phyloP scores from a whole-genome alignment of 192 early-diverging fungal species.

The Umbelopsis vinacea region DNA sequence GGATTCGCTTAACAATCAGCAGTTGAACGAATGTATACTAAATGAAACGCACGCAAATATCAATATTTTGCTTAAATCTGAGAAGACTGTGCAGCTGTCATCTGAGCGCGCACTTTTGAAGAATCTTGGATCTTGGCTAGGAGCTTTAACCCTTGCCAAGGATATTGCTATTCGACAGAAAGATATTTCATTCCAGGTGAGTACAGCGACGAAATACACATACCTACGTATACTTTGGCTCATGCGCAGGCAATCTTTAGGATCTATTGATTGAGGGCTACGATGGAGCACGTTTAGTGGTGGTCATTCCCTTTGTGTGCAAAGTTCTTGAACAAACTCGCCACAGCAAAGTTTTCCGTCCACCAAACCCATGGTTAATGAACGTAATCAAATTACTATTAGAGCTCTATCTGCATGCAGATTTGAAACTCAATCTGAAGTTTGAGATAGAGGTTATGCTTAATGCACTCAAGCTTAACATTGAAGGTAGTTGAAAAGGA shows the following conservation, averaged over 20 bases:
- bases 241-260: conserved; percentile 35
- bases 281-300: conserved; percentile 80
- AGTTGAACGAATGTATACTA: conserved; percentile 73
- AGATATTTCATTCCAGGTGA: conserved; percentile 87
- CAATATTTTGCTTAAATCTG: conserved; percentile 84
- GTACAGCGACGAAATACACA: neutral
- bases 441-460: conserved; percentile 98
- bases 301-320: conserved; percentile 97
- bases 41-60: conserved; percentile 91
- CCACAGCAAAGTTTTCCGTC: conserved; percentile 87
- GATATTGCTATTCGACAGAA: conserved; percentile 96
- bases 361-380: conserved; percentile 99
- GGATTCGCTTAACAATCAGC: conserved; percentile 68
- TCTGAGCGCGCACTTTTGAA: conserved; percentile 88
- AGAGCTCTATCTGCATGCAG: conserved; percentile 91
- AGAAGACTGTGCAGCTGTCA: conserved; percentile 84
- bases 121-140: conserved; percentile 97
- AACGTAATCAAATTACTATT: conserved; percentile 88
- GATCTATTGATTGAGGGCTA: conserved; percentile 92
- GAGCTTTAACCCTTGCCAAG: conserved; percentile 87
- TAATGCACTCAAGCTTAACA: conserved; percentile 84
- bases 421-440: conserved; percentile 91
- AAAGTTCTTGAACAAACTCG: conserved; percentile 90
- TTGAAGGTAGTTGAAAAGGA: conserved; percentile 51
- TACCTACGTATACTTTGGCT: neutral